A percentile compares a stretch with the other conserved stretches of the same genome.
Evolutionary conservation across 148 eudicot genomes (phyloP).

Genomic region (Camellia lanceoleosa): DNA sequence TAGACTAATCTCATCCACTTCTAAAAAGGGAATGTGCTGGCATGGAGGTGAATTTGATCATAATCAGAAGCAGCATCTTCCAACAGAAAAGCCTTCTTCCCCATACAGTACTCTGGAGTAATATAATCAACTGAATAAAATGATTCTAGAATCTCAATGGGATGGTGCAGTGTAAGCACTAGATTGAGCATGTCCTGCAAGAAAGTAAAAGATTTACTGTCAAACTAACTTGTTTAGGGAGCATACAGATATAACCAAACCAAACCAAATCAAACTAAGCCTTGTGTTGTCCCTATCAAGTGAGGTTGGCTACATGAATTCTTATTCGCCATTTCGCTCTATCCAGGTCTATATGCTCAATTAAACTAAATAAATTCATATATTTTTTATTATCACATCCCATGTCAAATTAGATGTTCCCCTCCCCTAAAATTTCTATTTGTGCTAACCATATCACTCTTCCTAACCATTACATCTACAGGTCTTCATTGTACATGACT

Average conservation of each 20-base stretch:
- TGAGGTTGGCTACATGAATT: too few relatives aligned
- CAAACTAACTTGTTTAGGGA: not conserved
- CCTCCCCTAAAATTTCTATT: too few relatives aligned
- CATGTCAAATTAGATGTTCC: too few relatives aligned
- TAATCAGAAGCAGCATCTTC: constrained; percentile 41
- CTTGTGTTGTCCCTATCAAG: too few relatives aligned
- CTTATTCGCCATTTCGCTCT: too few relatives aligned
- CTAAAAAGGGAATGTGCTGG: constrained; percentile 55
- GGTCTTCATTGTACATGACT: too few relatives aligned
- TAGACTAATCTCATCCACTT: constrained; percentile 62
- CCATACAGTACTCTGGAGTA: constrained; percentile 26
- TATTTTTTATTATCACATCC: too few relatives aligned
- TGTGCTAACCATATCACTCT: too few relatives aligned
- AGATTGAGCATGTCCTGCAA: constrained; percentile 52
- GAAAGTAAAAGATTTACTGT: not conserved
- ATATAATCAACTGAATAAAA: constrained; percentile 51
- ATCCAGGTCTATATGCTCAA: too few relatives aligned
- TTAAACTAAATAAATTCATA: too few relatives aligned
- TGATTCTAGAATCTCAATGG: constrained; percentile 41
- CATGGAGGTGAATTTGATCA: constrained; percentile 26
- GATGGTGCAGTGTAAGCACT: constrained; percentile 29
- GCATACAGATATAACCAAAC: not conserved
- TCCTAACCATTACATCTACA: too few relatives aligned
- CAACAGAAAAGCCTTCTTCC: constrained; percentile 30
- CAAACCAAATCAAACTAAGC: too few relatives aligned